These are phyloP conservation scores for Akanthomyces dipterigenus DNA, from an alignment of 2,329 filamentous ascomycete species.

Conservation along the genomic window DNA sequence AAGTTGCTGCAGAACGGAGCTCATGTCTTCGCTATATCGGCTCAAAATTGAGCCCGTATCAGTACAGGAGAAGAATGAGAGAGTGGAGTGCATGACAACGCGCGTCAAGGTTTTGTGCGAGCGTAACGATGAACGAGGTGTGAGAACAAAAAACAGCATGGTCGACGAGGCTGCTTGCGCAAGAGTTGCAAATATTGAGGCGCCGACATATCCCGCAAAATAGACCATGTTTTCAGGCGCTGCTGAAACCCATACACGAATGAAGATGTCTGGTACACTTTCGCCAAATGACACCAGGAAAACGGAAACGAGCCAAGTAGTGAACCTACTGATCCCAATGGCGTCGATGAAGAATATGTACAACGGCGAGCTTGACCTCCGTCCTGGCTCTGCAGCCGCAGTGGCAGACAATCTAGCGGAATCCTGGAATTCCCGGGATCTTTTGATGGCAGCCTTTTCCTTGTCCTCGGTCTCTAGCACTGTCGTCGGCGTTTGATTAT, in stretches of 20 bases:
- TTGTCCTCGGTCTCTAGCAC: background rate
- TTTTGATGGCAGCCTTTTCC: background rate
- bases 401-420: background rate
- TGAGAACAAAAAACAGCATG: background rate
- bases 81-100: background rate
- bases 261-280: background rate
- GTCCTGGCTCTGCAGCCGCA: background rate
- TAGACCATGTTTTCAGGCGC: background rate
- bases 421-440: background rate
- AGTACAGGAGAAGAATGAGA: background rate
- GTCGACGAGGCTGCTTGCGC: background rate
- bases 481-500: background rate
- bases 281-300: background rate
- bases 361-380: background rate
- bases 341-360: background rate
- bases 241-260: background rate
- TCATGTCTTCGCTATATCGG: slow-evolving; percentile 13
- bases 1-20: slow-evolving; percentile 18
- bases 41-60: background rate
- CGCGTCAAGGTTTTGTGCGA: background rate
- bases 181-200: background rate
- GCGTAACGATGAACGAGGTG: background rate
- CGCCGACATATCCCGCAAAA: background rate
- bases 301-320: background rate
- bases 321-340: background rate